Conservation (phyloP, 2,329 filamentous ascomycete genomes). For the Fusarium tupiense region DNA sequence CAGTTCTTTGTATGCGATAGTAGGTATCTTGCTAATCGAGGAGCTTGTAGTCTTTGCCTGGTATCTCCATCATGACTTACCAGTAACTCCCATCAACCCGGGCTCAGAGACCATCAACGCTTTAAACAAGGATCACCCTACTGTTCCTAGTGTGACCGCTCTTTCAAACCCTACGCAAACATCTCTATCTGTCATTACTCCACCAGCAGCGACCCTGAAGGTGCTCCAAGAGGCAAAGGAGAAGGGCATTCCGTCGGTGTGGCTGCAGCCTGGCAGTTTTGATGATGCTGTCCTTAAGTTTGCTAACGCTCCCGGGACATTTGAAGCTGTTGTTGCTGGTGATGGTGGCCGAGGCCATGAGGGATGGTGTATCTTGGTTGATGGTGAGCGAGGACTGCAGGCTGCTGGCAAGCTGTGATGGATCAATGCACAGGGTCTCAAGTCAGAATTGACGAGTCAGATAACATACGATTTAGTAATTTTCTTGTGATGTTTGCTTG, state of each 20-base stretch:
- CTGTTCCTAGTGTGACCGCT: slow-evolving; percentile 71
- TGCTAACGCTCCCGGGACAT: slow-evolving; percentile 68
- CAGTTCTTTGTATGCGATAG: not conserved
- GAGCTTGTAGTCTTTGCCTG: slow-evolving; percentile 78
- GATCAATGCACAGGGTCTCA: not conserved
- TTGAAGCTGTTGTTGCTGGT: slow-evolving; percentile 75
- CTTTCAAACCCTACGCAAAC: slow-evolving; percentile 76
- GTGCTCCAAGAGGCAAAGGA: slow-evolving; percentile 81
- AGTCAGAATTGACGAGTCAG: not conserved
- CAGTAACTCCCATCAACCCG: slow-evolving; percentile 87
- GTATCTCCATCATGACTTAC: slow-evolving; percentile 82
- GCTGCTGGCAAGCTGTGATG: slow-evolving; percentile 62
- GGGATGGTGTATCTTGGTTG: slow-evolving; percentile 89
- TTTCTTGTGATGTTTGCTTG: not conserved
- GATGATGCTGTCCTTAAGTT: slow-evolving; percentile 78
- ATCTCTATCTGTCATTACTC: slow-evolving; percentile 86
- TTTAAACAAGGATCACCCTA: slow-evolving; percentile 64
- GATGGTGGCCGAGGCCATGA: slow-evolving; percentile 73
- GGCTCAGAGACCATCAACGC: slow-evolving; percentile 71
- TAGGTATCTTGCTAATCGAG: not conserved
- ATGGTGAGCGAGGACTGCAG: slow-evolving; percentile 74
- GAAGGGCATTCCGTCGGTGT: slow-evolving; percentile 78
- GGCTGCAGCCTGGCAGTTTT: slow-evolving; percentile 91
- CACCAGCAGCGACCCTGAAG: slow-evolving; percentile 78
- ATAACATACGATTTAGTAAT: not conserved